Evolutionary conservation across 192 early-diverging fungal species (phyloP), one percentile per base, ranked within the genome.

Genomic region (Coemansia javaensis): DNA sequence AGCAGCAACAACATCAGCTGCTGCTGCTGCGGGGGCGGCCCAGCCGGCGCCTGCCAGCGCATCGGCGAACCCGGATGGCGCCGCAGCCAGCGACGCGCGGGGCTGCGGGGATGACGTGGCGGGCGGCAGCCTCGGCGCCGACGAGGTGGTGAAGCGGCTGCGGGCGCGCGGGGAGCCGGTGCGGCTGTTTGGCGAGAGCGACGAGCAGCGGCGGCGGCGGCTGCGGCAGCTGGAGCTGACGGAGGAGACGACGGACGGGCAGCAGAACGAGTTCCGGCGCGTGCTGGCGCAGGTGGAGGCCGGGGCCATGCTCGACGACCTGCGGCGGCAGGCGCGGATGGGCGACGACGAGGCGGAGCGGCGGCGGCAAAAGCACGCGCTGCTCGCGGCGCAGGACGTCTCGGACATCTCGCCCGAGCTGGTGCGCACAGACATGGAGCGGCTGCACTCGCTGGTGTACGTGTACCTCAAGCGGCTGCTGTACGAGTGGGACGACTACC

Each of bases 201-300:
- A 92, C 59, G 59, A 67, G 23, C 74, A 86, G 54, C 86, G 96
- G 16, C 81, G 85, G 32, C 66, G 73, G 38, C 87, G 95, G 38
- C 73, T 98, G 31, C 83, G 89, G 48, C 65, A 75, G 14, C 50
- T 97, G 32, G 93, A 96, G 61, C 53, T 89, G 10, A 80, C 79
- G 7, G 93, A 98, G 51, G 90, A 95, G 51, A 77, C 82, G 18
- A 65, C 77, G 27, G 82, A 84, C 20, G 93, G 93, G 31, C 91
- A 94, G 67, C 82, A 82, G 15, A 97, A 97, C 74, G 94, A 97
- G 63, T 99, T 94, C 63, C 82, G 83, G 50, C 77, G 81, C 16
- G 82, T 82, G 14, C 34, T 98, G 56, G 89, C 89, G 53, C 83
- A 85, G 30, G 90, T 88, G 25, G 94, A 94, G 31, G 75, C 77